phyloP scores from a whole-genome alignment of 441 rosid species.

The Aleurites moluccanus region DNA sequence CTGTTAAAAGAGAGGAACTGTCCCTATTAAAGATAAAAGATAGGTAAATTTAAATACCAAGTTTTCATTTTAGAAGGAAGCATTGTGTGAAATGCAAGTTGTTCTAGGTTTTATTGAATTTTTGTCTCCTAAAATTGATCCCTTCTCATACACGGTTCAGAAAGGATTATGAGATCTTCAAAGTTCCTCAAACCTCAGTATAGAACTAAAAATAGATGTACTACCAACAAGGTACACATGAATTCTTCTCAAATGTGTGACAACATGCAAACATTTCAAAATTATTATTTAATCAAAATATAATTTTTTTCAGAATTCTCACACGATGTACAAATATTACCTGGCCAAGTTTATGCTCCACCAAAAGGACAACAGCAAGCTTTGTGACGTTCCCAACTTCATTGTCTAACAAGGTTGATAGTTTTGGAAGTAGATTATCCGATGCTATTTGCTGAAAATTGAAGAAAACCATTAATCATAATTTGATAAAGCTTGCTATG shows the following conservation, averaged over 20 bases:
- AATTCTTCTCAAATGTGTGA: background rate
- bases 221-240: background rate
- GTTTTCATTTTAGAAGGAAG: background rate
- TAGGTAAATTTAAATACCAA: background rate
- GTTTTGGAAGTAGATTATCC: slow-evolving; percentile 49
- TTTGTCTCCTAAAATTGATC: background rate
- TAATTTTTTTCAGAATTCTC: slow-evolving; percentile 4
- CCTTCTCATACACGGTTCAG: background rate
- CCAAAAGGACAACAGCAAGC: slow-evolving; percentile 60
- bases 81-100: background rate
- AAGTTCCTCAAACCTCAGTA: background rate
- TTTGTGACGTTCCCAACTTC: slow-evolving; percentile 43
- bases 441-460: slow-evolving; percentile 63
- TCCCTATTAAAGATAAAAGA: background rate
- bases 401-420: slow-evolving; percentile 40
- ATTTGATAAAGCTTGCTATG: background rate
- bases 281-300: slow-evolving; percentile 9
- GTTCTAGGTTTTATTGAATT: background rate
- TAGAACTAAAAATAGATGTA: background rate
- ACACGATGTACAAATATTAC: slow-evolving; percentile 32
- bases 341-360: slow-evolving; percentile 50
- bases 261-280: slow-evolving; percentile 12
- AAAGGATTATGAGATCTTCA: background rate
- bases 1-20: too few species aligned
- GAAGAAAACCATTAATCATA: slow-evolving; percentile 16